These are phyloP conservation scores for Phialocephala sp. DNA, from an alignment of 2,329 filamentous ascomycete genomes.

Conservation along the genomic window DNA sequence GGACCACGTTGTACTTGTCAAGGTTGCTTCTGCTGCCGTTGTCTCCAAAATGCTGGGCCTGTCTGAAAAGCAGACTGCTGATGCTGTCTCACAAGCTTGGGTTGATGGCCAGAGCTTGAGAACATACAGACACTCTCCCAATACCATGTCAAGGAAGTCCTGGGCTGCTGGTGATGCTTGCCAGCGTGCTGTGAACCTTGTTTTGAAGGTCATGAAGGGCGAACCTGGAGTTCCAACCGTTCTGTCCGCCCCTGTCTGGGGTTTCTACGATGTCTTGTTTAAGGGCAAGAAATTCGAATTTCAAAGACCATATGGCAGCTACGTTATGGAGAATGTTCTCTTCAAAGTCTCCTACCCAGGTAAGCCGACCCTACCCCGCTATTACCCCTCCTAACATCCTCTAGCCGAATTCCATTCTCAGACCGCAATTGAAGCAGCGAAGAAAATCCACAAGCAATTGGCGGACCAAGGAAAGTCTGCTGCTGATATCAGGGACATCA, in stretches of 20 bases:
- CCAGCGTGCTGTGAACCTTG: conserved; percentile 91
- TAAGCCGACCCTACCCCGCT: conserved; percentile 49
- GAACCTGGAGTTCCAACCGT: conserved; percentile 92
- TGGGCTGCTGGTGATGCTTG: conserved; percentile 99
- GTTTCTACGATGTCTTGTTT: conserved; percentile 98
- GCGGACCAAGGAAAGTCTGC: conserved; percentile 86
- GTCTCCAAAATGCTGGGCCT: conserved; percentile 95
- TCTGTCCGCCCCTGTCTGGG: conserved; percentile 90
- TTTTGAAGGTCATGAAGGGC: conserved; percentile 88
- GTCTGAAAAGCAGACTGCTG: conserved; percentile 86
- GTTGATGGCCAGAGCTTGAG: conserved; percentile 95
- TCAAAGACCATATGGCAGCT: conserved; percentile 94
- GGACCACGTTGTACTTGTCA: conserved; percentile 97
- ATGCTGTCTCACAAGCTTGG: conserved; percentile 96
- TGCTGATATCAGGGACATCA: conserved; percentile 90
- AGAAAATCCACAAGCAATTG: conserved; percentile 85
- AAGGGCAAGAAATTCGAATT: conserved; percentile 95
- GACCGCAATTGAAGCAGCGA: conserved; percentile 93
- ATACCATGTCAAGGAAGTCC: conserved; percentile 99
- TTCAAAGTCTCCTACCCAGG: conserved; percentile 99
- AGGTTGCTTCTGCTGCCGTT: conserved; percentile 93
- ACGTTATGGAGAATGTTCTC: conserved; percentile 99
- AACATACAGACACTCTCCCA: conserved; percentile 96
- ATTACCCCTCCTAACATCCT: conserved; percentile 33
- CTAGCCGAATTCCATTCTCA: conserved; percentile 96